These are phyloP conservation scores for Suillus lakei DNA, from an alignment of 768 basidiomycete genomes.

Conservation along the genomic window DNA sequence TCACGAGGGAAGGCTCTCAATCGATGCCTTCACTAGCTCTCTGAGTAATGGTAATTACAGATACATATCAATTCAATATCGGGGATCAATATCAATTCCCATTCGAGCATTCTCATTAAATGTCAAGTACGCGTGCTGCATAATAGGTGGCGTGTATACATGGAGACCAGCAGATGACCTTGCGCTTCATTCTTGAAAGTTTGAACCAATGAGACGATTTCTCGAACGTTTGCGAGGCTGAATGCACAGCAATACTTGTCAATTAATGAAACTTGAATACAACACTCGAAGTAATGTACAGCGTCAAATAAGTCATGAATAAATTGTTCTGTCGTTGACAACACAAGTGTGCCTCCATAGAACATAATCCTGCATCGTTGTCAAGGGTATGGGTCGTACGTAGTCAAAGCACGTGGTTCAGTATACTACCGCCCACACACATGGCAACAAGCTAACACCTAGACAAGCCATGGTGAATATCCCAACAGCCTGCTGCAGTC, in stretches of 20 bases:
- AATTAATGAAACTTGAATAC: background rate
- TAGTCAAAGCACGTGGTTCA: background rate
- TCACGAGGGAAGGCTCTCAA: too few relatives aligned
- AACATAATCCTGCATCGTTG: background rate
- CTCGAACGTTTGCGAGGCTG: background rate
- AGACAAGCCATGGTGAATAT: constrained; percentile 32
- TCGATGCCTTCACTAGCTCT: too few relatives aligned
- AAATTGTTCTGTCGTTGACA: background rate
- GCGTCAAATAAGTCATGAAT: background rate
- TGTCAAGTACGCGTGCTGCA: background rate
- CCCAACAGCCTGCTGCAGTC: constrained; percentile 27
- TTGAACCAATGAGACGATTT: background rate
- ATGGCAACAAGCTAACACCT: constrained; percentile 20
- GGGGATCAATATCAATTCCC: background rate
- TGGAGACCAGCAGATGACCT: background rate
- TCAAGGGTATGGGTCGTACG: background rate
- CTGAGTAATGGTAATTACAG: too few relatives aligned
- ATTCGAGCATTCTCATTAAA: background rate
- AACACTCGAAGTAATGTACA: background rate
- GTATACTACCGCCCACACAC: constrained; percentile 29
- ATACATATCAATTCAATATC: too few relatives aligned
- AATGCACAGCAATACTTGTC: background rate
- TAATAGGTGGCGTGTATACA: background rate
- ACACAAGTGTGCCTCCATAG: background rate
- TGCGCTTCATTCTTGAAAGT: background rate